Base-by-base conservation (phyloP, 2,329 filamentous ascomycete genomes). In the Beauveria pseudobassiana region DNA sequence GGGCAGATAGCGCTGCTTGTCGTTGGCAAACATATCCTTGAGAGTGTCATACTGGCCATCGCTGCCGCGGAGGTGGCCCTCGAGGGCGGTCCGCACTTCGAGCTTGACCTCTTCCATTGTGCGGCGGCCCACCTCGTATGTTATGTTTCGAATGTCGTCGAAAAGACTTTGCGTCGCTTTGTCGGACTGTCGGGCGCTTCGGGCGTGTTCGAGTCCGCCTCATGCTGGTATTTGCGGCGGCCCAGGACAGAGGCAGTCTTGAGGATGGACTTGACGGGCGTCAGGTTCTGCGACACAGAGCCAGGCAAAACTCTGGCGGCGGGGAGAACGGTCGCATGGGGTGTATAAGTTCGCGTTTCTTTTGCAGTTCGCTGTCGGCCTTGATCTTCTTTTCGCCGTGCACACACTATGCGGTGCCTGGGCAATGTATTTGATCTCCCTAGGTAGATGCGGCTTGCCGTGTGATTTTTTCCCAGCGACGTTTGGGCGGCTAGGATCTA, bases 31-130 rank as follows among this genome's bases (percentile, higher is more conserved):
- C 5, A 84, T 74, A 56, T 84, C 80, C 69, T 86, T 87, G 54
- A 87, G 73, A n/a, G 76, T 77, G 65, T 86, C 81, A 71, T 87
- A 87, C 42, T 81, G 82, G 64, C 84, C 82, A 63, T 84, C 82
- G 61, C 84, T 80, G 28, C 83, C 83, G 54, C 76, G 77, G 34
- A 77, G 73, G 69, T 87, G 83, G 48, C 78, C 78, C 64, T 86
- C 83, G 12, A 88, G 75, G 8, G 83, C 82, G 53, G 77, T 78
- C 62, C 76, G 75, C 51, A 86, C 82, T 66, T 84, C 79, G 26
- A 77, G 69, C 69, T 84, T 85, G 62, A 83, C 78, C 55, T 84
- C 80, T 6, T 82, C 80, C 68, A 84, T 77, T 5, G 79, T 79
- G 65, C 82, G 75, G 50, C 74, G 73, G 52, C 79, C 78, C 30